These are phyloP conservation scores for Uromyces viciae-fabae DNA, from an alignment of 1,284 basidiomycete genomes.

Conservation along the genomic window DNA sequence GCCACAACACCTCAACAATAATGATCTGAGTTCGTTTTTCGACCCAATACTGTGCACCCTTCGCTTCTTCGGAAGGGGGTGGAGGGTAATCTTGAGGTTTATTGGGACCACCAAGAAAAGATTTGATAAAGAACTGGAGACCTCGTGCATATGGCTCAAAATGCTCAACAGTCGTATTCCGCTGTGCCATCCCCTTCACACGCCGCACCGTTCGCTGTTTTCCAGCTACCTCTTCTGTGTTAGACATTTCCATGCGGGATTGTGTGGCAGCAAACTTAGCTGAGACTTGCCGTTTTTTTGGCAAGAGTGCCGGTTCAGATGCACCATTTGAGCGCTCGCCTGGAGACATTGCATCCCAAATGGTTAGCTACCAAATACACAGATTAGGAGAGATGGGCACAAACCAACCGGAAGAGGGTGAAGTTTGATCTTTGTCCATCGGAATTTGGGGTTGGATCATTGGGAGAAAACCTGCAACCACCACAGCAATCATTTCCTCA, in stretches of 20 bases:
- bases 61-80: background rate
- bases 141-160: background rate
- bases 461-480: background rate
- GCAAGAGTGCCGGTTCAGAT: background rate
- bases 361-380: background rate
- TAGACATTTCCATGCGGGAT: background rate
- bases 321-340: background rate
- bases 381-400: background rate
- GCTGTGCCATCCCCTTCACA: background rate
- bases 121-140: background rate
- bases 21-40: background rate
- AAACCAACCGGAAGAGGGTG: background rate
- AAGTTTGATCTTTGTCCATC: background rate
- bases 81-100: background rate
- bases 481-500: background rate
- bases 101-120: background rate
- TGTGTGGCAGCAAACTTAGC: background rate
- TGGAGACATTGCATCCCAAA: background rate
- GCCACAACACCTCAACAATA: too few species aligned
- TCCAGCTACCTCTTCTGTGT: background rate
- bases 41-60: slow-evolving; percentile 7
- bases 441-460: background rate
- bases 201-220: background rate
- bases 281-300: background rate
- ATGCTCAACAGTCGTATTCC: background rate